These are phyloP conservation scores for Verticillium zaregamsianum DNA, from an alignment of 2,329 filamentous ascomycete genomes.

Conservation along the genomic window DNA sequence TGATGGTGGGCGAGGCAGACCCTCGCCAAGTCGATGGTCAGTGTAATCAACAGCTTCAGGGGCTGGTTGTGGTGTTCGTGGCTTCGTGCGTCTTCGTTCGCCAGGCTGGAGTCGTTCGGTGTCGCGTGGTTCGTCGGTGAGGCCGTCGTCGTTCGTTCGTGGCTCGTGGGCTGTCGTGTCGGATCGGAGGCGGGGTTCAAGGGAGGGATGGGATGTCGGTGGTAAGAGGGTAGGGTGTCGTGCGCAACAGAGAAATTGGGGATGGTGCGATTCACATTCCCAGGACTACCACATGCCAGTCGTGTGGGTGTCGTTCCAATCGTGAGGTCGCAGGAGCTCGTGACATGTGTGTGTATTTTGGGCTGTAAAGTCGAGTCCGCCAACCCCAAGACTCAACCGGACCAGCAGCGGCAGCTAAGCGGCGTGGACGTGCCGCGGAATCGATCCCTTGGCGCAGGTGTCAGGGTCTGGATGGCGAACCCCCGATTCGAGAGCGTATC, in stretches of 20 bases:
- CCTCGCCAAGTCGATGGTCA: conserved; percentile 22
- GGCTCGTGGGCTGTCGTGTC: background rate
- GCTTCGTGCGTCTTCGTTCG: background rate
- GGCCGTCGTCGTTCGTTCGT: background rate
- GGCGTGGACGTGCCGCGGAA: background rate
- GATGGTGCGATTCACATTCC: background rate
- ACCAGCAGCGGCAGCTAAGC: background rate
- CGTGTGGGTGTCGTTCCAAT: conserved; percentile 4
- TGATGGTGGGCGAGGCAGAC: background rate
- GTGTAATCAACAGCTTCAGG: background rate
- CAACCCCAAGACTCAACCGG: background rate
- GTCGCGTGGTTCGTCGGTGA: background rate
- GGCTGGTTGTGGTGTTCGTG: background rate
- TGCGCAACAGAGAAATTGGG: background rate
- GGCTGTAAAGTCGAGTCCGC: background rate
- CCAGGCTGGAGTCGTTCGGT: background rate
- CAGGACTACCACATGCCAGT: conserved; percentile 2
- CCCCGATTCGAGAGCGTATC: background rate
- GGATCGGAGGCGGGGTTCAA: background rate
- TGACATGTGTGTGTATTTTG: background rate
- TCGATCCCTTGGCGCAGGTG: background rate
- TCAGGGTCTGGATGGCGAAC: background rate
- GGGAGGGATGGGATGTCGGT: background rate
- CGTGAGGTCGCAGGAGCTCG: background rate
- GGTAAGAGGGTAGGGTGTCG: background rate